A percentile compares a stretch with the other conserved stretches of the same genome.
Evolutionary conservation across 257 asterid genomes (phyloP).

Genomic region (Solanum commersonii): DNA sequence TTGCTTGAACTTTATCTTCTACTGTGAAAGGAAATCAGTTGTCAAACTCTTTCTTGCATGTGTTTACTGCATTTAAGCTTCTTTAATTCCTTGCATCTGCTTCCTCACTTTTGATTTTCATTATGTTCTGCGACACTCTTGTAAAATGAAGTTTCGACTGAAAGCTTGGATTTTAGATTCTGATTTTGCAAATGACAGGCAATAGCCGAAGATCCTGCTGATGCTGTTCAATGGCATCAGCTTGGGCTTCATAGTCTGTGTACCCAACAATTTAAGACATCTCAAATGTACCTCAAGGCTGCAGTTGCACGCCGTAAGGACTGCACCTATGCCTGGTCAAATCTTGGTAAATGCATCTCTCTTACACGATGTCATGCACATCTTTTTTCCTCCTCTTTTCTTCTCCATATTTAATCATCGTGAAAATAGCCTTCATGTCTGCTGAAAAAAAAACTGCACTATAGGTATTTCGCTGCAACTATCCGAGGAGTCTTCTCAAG

Average conservation of each 20-base stretch:
- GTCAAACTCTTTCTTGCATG: not conserved
- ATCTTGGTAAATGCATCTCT: conserved; percentile 55
- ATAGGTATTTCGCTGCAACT: conserved; percentile 87
- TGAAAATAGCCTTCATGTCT: not conserved
- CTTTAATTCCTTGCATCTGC: not conserved
- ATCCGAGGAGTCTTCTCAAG: conserved; percentile 52
- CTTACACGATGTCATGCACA: not conserved
- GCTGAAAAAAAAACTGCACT: not conserved
- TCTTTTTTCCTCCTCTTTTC: not conserved
- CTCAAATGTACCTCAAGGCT: conserved; percentile 76
- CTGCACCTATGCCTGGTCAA: conserved; percentile 89
- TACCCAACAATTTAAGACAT: conserved; percentile 70
- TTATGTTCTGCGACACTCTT: not conserved
- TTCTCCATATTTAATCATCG: not conserved
- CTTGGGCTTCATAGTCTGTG: conserved; percentile 87
- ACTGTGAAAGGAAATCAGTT: not conserved
- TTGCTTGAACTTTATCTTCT: not conserved
- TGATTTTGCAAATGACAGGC: conserved; percentile 38
- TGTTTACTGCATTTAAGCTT: not conserved
- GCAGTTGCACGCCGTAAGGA: conserved; percentile 68
- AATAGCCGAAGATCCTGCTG: conserved; percentile 83
- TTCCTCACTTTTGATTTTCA: not conserved
- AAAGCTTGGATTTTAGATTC: not conserved
- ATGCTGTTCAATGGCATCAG: conserved; percentile 98
- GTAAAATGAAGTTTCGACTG: not conserved